phyloP scores from a whole-genome alignment of 1,139 yeast genomes.

The Yamadazyma epiphylla region DNA sequence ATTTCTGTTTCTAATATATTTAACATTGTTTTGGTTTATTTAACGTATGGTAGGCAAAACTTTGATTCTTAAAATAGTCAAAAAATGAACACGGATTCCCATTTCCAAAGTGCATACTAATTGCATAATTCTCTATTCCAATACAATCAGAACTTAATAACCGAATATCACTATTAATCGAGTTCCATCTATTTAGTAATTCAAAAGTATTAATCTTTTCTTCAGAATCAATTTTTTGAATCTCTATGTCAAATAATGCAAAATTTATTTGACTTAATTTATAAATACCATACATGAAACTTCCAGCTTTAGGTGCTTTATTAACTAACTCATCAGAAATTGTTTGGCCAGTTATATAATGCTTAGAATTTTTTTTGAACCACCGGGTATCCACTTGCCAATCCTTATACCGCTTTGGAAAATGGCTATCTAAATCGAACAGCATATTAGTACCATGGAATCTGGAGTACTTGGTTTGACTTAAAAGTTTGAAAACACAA shows the following conservation, averaged over 20 bases:
- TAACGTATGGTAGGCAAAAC: too few species aligned
- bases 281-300: slow-evolving; percentile 69
- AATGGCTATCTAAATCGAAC: too few species aligned
- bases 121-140: too few species aligned
- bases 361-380: slow-evolving; percentile 63
- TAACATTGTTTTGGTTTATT: too few species aligned
- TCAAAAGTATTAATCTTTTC: slow-evolving; percentile 39
- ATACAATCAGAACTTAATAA: slow-evolving; percentile 53
- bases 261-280: slow-evolving; percentile 75
- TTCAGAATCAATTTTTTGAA: slow-evolving; percentile 53
- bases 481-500: slow-evolving; percentile 76
- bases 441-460: slow-evolving; percentile 75
- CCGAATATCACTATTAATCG: slow-evolving; percentile 54
- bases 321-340: slow-evolving; percentile 58
- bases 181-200: slow-evolving; percentile 58
- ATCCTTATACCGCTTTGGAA: slow-evolving; percentile 59
- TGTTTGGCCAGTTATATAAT: slow-evolving; percentile 58
- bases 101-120: too few species aligned
- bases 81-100: too few species aligned
- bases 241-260: slow-evolving; percentile 69
- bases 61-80: too few species aligned
- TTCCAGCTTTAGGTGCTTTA: slow-evolving; percentile 61
- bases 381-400: slow-evolving; percentile 56
- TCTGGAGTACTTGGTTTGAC: slow-evolving; percentile 58
- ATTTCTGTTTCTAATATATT: too few species aligned